Percentiles rank a stretch among this genome's conserved stretches.
phyloP scores from a whole-genome alignment of 1,139 yeast species.

The Hansenula sp. region DNA sequence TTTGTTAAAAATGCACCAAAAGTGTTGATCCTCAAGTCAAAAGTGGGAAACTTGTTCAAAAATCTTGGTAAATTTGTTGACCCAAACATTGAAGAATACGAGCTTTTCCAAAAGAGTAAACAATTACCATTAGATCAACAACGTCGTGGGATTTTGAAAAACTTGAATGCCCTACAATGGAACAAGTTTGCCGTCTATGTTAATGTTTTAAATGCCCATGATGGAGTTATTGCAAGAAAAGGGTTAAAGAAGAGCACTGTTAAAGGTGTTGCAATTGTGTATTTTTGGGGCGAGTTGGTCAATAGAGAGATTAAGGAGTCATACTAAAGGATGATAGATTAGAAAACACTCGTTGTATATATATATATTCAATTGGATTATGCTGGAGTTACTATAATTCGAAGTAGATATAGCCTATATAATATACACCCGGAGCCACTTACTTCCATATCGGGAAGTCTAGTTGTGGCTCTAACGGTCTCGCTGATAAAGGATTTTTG shows the following conservation, averaged over 20 bases:
- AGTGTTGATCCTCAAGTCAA: conserved; percentile 6
- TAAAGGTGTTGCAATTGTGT: conserved; percentile 50
- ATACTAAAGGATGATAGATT: not conserved
- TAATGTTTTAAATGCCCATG: conserved; percentile 69
- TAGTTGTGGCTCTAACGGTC: not conserved
- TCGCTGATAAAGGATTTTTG: not conserved
- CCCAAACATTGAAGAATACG: conserved; percentile 18
- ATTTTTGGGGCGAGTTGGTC: conserved; percentile 46
- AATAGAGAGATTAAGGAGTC: conserved; percentile 30
- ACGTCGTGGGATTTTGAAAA: conserved; percentile 40
- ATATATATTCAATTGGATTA: too few species aligned
- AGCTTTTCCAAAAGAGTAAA: conserved; percentile 17
- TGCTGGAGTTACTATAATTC: too few species aligned
- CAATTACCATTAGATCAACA: conserved; percentile 38
- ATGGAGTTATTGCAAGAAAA: conserved; percentile 65
- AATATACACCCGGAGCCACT: too few species aligned
- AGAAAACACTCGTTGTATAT: too few species aligned
- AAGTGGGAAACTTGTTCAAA: conserved; percentile 11
- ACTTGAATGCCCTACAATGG: conserved; percentile 59
- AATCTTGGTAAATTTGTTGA: conserved; percentile 8
- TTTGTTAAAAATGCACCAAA: conserved; percentile 3
- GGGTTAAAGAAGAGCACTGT: conserved; percentile 50
- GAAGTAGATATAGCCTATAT: too few species aligned
- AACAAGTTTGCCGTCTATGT: conserved; percentile 60
- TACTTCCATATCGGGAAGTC: not conserved